Evolutionary conservation across 306 rosid species (phyloP).

Genomic region (Boehmeria nivea): DNA sequence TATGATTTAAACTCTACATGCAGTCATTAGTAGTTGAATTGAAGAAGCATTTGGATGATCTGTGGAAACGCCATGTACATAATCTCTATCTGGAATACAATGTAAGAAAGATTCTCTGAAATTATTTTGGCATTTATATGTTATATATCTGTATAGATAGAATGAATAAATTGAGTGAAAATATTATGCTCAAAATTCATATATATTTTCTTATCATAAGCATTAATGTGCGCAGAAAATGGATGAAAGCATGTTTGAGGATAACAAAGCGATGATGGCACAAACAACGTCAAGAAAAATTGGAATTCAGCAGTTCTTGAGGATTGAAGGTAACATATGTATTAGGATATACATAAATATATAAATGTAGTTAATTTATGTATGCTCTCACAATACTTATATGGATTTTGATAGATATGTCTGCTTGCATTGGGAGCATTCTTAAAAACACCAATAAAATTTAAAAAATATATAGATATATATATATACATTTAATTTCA

Average conservation of each 20-base stretch:
- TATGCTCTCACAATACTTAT: not conserved
- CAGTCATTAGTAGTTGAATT: constrained; percentile 47
- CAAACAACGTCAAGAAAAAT: constrained; percentile 12
- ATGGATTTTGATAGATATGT: too few relatives aligned
- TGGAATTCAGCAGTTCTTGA: constrained; percentile 30
- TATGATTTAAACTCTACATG: not conserved
- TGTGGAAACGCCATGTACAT: constrained; percentile 33
- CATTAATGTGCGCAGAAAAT: constrained; percentile 28
- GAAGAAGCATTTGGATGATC: constrained; percentile 31
- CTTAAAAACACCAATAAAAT: too few relatives aligned
- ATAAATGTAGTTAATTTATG: not conserved
- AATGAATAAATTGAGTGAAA: too few relatives aligned
- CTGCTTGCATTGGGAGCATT: too few relatives aligned
- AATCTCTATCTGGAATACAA: constrained; percentile 47
- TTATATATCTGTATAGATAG: too few relatives aligned
- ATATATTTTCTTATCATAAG: not conserved
- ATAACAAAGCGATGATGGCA: constrained; percentile 18
- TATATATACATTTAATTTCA: too few relatives aligned
- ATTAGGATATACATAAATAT: too few relatives aligned
- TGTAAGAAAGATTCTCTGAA: constrained; percentile 26
- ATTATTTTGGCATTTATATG: not conserved
- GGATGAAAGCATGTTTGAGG: constrained; percentile 34
- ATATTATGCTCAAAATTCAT: not conserved
- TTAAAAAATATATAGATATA: too few relatives aligned
- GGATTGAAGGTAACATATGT: constrained; percentile 38